These are phyloP conservation scores for Pythium aquatile DNA, from an alignment of 352 stramenopile species.

Conservation along the genomic window DNA sequence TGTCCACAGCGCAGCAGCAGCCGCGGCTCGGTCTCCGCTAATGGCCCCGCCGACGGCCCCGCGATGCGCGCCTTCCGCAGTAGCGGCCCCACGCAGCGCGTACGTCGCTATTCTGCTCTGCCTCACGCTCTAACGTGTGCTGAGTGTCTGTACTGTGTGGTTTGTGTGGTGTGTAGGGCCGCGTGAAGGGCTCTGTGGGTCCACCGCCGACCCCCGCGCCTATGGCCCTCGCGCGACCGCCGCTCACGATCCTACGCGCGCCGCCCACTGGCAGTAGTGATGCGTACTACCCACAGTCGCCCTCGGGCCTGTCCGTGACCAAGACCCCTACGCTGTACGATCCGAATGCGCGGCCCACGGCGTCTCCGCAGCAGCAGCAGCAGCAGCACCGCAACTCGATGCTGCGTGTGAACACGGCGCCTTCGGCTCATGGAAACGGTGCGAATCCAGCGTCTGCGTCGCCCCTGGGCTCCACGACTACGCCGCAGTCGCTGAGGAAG, in stretches of 20 bases:
- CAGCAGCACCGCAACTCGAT: conserved; percentile 16
- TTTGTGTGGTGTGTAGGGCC: conserved; percentile 17
- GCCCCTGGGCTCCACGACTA: conserved; percentile 4
- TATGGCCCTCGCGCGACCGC: conserved; percentile 44
- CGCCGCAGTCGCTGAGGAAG: conserved; percentile 4
- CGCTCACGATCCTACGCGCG: conserved; percentile 35
- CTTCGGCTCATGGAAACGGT: not conserved
- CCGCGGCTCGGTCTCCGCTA: not conserved
- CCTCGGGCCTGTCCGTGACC: conserved; percentile 4
- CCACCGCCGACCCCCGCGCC: conserved; percentile 6
- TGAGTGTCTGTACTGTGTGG: no score
- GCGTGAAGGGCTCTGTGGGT: conserved; percentile 28
- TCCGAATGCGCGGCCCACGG: not conserved
- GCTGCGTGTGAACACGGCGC: conserved; percentile 22
- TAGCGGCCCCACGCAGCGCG: conserved; percentile 19
- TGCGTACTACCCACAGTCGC: conserved; percentile 10
- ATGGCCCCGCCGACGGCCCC: conserved; percentile 5
- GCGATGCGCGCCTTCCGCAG: conserved; percentile 30
- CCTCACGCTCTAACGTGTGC: not conserved
- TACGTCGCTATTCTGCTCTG: conserved; percentile 2
- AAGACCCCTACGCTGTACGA: conserved; percentile 13
- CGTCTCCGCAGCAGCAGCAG: conserved; percentile 2
- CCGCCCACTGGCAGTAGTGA: not conserved
- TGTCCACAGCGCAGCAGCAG: not conserved
- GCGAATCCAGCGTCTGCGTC: not conserved